These are phyloP conservation scores for Salix caprea DNA, from an alignment of 345 rosid genomes.

Conservation along the genomic window DNA sequence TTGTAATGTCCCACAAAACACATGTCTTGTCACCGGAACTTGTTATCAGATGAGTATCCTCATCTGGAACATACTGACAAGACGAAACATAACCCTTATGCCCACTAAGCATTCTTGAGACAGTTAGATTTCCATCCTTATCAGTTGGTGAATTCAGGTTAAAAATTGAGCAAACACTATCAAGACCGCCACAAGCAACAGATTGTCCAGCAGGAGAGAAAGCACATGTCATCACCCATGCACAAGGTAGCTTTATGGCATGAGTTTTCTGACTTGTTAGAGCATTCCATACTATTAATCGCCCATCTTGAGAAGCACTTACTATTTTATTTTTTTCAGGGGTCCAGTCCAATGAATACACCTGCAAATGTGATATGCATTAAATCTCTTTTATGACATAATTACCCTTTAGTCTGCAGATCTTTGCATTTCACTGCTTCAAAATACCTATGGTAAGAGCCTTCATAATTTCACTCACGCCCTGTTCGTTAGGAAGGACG, in stretches of 20 bases:
- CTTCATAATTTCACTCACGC: not conserved
- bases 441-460: not conserved
- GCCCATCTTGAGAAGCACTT: conserved; percentile 95
- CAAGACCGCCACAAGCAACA: conserved; percentile 97
- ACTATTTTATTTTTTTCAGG: conserved; percentile 78
- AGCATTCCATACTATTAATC: conserved; percentile 95
- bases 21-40: conserved; percentile 94
- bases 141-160: conserved; percentile 81
- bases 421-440: not conserved
- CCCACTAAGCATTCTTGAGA: conserved; percentile 75
- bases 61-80: conserved; percentile 92
- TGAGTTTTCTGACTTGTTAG: conserved; percentile 95
- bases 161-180: conserved; percentile 86
- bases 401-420: not conserved
- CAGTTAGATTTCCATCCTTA: conserved; percentile 73
- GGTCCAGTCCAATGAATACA: conserved; percentile 91
- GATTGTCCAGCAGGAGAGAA: conserved; percentile 91
- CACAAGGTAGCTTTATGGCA: conserved; percentile 91
- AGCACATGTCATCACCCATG: conserved; percentile 99
- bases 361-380: conserved; percentile 38
- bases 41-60: conserved; percentile 78
- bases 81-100: conserved; percentile 91
- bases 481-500: not conserved
- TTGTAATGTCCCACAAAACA: conserved; percentile 87
- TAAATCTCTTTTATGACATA: not conserved